Conservation (phyloP, 2,329 filamentous ascomycete species). For the Oidium heveae region DNA sequence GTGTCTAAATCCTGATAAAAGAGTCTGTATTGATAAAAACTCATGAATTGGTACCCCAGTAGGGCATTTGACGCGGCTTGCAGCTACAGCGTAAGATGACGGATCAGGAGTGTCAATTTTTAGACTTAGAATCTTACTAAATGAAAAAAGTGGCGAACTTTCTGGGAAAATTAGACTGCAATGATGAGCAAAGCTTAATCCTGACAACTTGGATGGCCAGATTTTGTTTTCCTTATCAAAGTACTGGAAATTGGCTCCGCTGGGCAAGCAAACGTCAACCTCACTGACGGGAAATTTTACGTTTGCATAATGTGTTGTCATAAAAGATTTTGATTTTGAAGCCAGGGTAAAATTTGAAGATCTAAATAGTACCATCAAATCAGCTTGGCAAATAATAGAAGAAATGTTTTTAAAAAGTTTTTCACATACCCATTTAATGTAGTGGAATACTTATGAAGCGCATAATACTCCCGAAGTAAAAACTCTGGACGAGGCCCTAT, state of each 20-base stretch:
- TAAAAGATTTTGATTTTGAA: slow-evolving; percentile 12
- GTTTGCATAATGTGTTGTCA: slow-evolving; percentile 13
- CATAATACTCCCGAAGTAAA: no score
- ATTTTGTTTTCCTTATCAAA: slow-evolving; percentile 7
- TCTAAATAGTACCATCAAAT: background rate
- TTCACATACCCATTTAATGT: background rate
- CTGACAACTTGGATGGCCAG: slow-evolving; percentile 1
- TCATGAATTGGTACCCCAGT: slow-evolving; percentile 20
- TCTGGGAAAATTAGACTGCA: slow-evolving; percentile 15
- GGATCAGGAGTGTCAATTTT: slow-evolving; percentile 9
- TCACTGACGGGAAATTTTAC: slow-evolving; percentile 10
- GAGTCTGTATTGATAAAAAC: slow-evolving; percentile 19
- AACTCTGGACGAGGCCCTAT: no score
- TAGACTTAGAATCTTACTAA: slow-evolving; percentile 5
- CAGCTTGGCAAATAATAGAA: no score
- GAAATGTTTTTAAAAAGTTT: background rate
- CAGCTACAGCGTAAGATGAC: slow-evolving; percentile 18
- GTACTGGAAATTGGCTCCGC: slow-evolving; percentile 9
- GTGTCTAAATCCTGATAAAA: slow-evolving; percentile 18
- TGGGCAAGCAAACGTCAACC: slow-evolving; percentile 8
- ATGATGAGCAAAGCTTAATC: slow-evolving; percentile 13
- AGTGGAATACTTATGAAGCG: background rate
- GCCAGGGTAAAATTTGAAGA: slow-evolving; percentile 8
- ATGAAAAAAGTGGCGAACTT: slow-evolving; percentile 9
- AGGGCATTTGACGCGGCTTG: slow-evolving; percentile 21